These are phyloP conservation scores for Bruguiera gymnorhiza DNA, from an alignment of 345 rosid species.

Conservation along the genomic window DNA sequence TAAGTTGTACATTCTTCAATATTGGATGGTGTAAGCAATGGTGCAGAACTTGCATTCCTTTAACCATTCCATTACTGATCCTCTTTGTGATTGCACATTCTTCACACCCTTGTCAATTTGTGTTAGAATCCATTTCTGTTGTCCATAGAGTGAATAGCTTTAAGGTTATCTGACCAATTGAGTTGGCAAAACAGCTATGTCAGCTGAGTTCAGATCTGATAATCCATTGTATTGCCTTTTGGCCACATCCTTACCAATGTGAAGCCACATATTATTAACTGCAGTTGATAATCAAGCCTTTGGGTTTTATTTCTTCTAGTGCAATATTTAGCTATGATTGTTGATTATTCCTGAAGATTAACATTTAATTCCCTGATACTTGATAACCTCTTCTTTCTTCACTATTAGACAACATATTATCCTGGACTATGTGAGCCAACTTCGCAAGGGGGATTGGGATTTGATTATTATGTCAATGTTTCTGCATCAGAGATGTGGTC, in stretches of 20 bases:
- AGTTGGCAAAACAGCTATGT: too few relatives aligned
- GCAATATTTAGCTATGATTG: too few relatives aligned
- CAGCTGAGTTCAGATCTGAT: too few relatives aligned
- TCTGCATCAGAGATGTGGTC: constrained; percentile 94
- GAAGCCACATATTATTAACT: too few relatives aligned
- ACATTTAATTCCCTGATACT: constrained; percentile 11
- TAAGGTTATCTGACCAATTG: too few relatives aligned
- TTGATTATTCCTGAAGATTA: not conserved
- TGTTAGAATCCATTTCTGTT: not conserved
- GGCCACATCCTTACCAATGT: too few relatives aligned
- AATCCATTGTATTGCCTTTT: too few relatives aligned
- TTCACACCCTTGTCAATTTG: not conserved
- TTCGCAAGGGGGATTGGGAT: constrained; percentile 92
- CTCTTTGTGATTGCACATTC: not conserved
- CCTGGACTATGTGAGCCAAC: constrained; percentile 93
- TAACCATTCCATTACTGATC: not conserved
- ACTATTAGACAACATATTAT: constrained; percentile 66
- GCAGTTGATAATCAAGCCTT: not conserved
- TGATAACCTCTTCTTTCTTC: constrained; percentile 18
- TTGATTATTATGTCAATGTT: constrained; percentile 81
- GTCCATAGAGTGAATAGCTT: too few relatives aligned
- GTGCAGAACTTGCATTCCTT: not conserved
- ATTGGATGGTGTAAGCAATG: too few relatives aligned
- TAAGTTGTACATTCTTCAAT: too few relatives aligned
- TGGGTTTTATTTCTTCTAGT: too few relatives aligned